Evolutionary conservation across 805 yeast genomes (phyloP).

Genomic region (Ogataea pini): DNA sequence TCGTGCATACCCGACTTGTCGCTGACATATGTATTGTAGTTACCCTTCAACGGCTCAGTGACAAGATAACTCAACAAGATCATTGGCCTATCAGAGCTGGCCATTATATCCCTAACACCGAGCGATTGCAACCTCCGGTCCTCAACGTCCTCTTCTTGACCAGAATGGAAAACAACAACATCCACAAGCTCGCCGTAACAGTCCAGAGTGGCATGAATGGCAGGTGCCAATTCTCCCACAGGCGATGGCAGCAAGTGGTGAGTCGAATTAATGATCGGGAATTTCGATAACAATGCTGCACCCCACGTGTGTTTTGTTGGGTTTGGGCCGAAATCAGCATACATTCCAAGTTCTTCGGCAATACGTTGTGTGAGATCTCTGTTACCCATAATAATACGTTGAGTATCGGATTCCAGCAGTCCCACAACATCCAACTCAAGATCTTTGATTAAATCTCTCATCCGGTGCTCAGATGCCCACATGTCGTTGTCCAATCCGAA

Average conservation of each 20-base stretch:
- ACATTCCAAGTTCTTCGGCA: conserved; percentile 92
- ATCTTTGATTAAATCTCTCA: conserved; percentile 79
- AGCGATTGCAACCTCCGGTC: conserved; percentile 87
- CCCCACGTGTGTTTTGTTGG: conserved; percentile 99
- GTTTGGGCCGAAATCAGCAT: conserved; percentile 96
- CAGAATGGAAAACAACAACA: conserved; percentile 95
- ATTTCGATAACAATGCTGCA: conserved; percentile 84
- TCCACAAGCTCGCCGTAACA: conserved; percentile 87
- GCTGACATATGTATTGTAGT: conserved; percentile 89
- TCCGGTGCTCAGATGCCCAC: conserved; percentile 95
- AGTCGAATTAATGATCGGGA: conserved; percentile 87
- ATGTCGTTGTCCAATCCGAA: conserved; percentile 95
- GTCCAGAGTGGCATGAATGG: conserved; percentile 92
- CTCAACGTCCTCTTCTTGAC: conserved; percentile 96
- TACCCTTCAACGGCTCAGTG: conserved; percentile 82
- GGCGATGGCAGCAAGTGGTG: conserved; percentile 95
- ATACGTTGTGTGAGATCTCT: conserved; percentile 89
- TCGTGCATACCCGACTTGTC: conserved; percentile 85
- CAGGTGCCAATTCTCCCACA: conserved; percentile 97
- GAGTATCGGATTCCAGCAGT: conserved; percentile 88
- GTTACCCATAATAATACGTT: conserved; percentile 91
- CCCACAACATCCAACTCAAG: conserved; percentile 92
- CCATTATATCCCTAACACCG: conserved; percentile 78
- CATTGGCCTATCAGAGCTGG: conserved; percentile 76
- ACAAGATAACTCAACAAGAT: conserved; percentile 88